Conservation (phyloP, 768 basidiomycete genomes). For the Candolleomyces efflorescens region DNA sequence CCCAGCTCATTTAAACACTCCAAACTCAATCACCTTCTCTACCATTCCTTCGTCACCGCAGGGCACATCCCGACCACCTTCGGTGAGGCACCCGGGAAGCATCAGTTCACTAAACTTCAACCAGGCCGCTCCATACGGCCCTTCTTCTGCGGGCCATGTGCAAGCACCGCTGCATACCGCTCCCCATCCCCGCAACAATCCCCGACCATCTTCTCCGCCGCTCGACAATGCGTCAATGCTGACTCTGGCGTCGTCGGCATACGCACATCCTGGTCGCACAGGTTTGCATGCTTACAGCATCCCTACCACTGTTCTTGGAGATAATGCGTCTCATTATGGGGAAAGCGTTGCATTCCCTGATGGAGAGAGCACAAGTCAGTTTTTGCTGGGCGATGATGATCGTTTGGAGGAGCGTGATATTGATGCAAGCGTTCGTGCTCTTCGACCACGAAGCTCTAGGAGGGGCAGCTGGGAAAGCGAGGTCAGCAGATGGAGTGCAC, state of each 20-base stretch:
- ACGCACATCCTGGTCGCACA: slow-evolving; percentile 37
- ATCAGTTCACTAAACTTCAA: slow-evolving; percentile 23
- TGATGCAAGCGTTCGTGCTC: slow-evolving; percentile 86
- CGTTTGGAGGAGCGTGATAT: slow-evolving; percentile 64
- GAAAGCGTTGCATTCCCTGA: slow-evolving; percentile 55
- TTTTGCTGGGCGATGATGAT: slow-evolving; percentile 63
- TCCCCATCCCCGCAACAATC: slow-evolving; percentile 96
- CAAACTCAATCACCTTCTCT: slow-evolving; percentile 70
- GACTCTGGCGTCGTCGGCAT: slow-evolving; percentile 92
- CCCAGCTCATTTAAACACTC: slow-evolving; percentile 39
- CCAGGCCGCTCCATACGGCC: slow-evolving; percentile 18
- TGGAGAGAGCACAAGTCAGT: slow-evolving; percentile 65
- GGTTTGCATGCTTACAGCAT: slow-evolving; percentile 7
- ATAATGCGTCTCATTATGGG: slow-evolving; percentile 71
- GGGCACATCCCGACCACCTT: slow-evolving; percentile 33
- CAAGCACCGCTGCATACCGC: slow-evolving; percentile 87
- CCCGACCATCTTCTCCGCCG: slow-evolving; percentile 87
- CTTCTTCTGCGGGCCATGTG: slow-evolving; percentile 33
- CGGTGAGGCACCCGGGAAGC: slow-evolving; percentile 25
- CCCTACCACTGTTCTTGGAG: slow-evolving; percentile 44
- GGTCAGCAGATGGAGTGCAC: slow-evolving; percentile 84
- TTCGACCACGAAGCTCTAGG: slow-evolving; percentile 80
- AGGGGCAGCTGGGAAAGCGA: slow-evolving; percentile 92
- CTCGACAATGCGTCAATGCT: slow-evolving; percentile 89
- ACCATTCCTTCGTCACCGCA: slow-evolving; percentile 51